These are phyloP conservation scores for Aspergillus awamori DNA, from an alignment of 2,329 filamentous ascomycete species.

Conservation along the genomic window DNA sequence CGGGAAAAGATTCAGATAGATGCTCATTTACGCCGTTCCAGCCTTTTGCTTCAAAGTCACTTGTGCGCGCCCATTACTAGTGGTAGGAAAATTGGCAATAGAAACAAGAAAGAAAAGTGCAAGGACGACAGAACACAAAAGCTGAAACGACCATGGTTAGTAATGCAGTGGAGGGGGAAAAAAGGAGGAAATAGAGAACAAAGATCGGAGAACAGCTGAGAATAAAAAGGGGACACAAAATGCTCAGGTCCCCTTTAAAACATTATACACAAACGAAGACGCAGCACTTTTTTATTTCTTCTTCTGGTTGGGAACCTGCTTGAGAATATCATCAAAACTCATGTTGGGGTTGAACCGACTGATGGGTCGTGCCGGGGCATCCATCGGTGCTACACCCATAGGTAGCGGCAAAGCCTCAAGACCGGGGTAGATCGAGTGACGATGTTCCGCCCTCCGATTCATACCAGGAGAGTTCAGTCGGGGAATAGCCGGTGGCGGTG, in stretches of 20 bases:
- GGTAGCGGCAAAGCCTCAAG: conserved; percentile 50
- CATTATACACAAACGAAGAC: conserved; percentile 14
- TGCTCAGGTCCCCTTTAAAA: conserved; percentile 1
- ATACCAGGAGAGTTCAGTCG: conserved; percentile 37
- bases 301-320: conserved; percentile 40
- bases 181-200: conserved; percentile 6
- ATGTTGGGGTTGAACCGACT: conserved; percentile 51
- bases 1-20: conserved; percentile 13
- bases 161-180: conserved; percentile 6
- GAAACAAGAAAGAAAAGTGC: conserved; percentile 9
- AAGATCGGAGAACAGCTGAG: conserved; percentile 15
- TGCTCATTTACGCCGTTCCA: conserved; percentile 23
- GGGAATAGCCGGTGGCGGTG: conserved; percentile 40
- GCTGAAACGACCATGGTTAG: conserved; percentile 14
- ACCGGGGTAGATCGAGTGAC: conserved; percentile 48
- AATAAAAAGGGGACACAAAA: conserved; percentile 16
- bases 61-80: conserved; percentile 21
- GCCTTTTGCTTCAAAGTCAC: conserved; percentile 18
- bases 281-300: conserved; percentile 35
- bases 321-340: conserved; percentile 54
- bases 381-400: conserved; percentile 45
- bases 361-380: conserved; percentile 43
- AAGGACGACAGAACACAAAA: conserved; percentile 11
- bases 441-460: conserved; percentile 39
- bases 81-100: conserved; percentile 16